Evolutionary conservation across 352 stramenopile species (phyloP).

Genomic region (Globisporangium nodosum): DNA sequence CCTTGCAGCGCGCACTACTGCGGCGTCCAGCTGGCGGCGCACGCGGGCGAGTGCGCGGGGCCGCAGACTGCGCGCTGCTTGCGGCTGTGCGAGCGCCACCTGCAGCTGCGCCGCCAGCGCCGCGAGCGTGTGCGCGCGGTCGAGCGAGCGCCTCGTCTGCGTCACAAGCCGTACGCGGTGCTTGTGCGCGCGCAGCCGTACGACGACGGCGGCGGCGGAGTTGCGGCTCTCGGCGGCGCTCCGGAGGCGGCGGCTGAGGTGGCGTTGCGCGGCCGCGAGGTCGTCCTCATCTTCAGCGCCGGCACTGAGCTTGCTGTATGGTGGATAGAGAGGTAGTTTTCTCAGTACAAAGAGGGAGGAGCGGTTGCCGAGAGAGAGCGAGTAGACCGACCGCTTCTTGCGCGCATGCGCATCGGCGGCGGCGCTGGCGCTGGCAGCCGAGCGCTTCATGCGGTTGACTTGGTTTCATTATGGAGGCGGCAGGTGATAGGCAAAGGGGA

Average conservation of each 20-base stretch:
- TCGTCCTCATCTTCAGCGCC: background rate
- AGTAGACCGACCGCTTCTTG: background rate
- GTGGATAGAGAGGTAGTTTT: background rate
- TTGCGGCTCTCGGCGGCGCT: background rate
- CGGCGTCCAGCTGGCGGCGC: background rate
- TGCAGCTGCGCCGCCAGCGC: slow-evolving; percentile 6
- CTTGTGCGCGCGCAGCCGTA: background rate
- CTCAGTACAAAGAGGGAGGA: background rate
- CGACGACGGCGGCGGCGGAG: background rate
- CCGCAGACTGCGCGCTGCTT: background rate
- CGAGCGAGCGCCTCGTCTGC: background rate
- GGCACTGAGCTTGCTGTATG: background rate
- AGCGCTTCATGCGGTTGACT: background rate
- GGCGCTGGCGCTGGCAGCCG: background rate
- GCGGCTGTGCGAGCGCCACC: too few species aligned
- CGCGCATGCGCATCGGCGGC: background rate
- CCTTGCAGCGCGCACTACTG: background rate
- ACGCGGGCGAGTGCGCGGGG: slow-evolving; percentile 1
- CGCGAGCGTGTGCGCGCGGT: background rate
- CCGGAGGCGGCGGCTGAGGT: background rate
- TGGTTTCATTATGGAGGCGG: too few species aligned
- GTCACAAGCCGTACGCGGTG: background rate
- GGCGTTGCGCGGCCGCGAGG: background rate
- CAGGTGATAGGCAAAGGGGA: too few species aligned
- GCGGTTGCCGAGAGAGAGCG: background rate